Base-by-base conservation (phyloP, 768 basidiomycete genomes). In the Scleroderma bovista region DNA sequence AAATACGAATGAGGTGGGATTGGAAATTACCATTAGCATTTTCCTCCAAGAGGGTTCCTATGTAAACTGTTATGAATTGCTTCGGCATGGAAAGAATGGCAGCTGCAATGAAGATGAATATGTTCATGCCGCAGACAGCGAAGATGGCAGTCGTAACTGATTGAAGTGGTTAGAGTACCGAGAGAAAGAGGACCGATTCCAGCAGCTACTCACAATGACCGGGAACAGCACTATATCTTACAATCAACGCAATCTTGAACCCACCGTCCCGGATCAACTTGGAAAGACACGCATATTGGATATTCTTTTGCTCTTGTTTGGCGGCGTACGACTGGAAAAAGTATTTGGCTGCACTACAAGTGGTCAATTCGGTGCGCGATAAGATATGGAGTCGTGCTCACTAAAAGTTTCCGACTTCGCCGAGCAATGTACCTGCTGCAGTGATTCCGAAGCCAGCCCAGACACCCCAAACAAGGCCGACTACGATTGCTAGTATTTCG, bases 31-130 rank as follows among this genome's bases (percentile, higher is more conserved):
- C 68, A 6, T 57, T 66, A 3, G 75, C 71, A 20, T 78, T 20
- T 20, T 22, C 70, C 54, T 86, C 79, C n/a, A 90, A 64, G 24
- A 88, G 73, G 26, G 89, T 90, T 32, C 93, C 93, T 15, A 94
- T 77, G 61, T 96, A 96, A 12, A 96, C 93, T 8, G 87, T 89
- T 56, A 92, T 78, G 58, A 96, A 85, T 65, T 96, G 93, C 62
- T 94, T 94, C 7, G 93, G 93, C 61, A 92, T 68, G 17, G 90
- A 89, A 16, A 93, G 70, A 57, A 93, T 68, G 4, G 92, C 86
- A 20, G 93, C 92, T 7, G 89, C 52, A 45, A 79, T 72, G 67
- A 94, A 96, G 24, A 82, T 74, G 58, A 82, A 70, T 55, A 93
- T 84, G 51, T 74, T 72, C 86, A 95, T 91, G 33, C 93, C 93